These are phyloP conservation scores for Calonectria pauciramosa DNA, from an alignment of 2,329 filamentous ascomycete genomes.

Conservation along the genomic window DNA sequence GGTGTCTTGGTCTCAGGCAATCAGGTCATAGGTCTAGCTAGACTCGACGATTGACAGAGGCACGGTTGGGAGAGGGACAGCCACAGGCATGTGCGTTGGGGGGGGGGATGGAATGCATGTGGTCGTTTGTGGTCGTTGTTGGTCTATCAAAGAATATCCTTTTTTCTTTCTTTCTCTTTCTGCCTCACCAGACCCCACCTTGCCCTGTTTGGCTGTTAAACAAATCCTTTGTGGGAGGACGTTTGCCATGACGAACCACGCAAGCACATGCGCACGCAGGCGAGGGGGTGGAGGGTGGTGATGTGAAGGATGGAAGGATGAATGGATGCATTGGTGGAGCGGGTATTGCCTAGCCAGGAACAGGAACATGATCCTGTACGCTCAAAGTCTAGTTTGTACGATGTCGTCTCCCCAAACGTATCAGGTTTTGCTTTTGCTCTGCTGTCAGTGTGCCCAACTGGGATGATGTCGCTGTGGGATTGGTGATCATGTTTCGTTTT, in stretches of 20 bases:
- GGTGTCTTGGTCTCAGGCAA: background rate
- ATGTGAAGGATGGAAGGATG: background rate
- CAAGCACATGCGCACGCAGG: background rate
- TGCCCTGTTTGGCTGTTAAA: background rate
- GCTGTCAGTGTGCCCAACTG: background rate
- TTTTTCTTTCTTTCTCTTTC: background rate
- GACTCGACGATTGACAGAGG: background rate
- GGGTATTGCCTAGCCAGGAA: slow-evolving; percentile 8
- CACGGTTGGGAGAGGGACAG: background rate
- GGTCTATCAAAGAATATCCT: background rate
- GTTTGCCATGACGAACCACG: background rate
- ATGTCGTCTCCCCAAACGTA: background rate
- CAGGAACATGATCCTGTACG: background rate
- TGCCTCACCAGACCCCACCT: background rate
- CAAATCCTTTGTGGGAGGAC: background rate
- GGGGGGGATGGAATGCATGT: background rate
- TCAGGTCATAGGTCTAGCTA: background rate
- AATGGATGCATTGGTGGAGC: background rate
- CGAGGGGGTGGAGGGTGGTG: background rate
- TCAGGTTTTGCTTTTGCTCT: background rate
- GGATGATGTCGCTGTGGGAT: background rate
- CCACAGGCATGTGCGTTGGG: background rate
- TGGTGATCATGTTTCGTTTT: slow-evolving; percentile 24
- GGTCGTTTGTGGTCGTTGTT: background rate
- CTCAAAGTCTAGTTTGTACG: background rate